Conservation (phyloP, 1,139 yeast species). For the Hansenula lynferdii region DNA sequence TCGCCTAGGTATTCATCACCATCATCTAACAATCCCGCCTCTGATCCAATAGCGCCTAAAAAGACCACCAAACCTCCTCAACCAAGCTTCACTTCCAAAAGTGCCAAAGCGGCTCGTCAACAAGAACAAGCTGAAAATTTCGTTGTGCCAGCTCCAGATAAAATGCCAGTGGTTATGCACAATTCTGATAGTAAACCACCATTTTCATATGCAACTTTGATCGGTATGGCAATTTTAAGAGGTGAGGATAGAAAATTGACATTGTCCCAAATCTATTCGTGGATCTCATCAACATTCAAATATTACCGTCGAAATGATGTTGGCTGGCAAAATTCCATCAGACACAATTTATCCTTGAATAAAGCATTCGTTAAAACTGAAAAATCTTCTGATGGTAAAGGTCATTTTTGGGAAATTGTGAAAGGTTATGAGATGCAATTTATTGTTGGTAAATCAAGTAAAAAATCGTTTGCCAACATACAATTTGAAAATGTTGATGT, state of each 20-base stretch:
- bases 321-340: constrained; percentile 70
- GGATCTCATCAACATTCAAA: constrained; percentile 87
- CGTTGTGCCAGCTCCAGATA: constrained; percentile 17
- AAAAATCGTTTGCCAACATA: constrained; percentile 25
- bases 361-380: constrained; percentile 89
- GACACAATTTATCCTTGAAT: constrained; percentile 36
- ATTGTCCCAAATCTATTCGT: constrained; percentile 82
- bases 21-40: constrained; percentile 4
- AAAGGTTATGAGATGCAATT: constrained; percentile 81
- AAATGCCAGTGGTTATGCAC: constrained; percentile 20
- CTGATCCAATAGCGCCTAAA: constrained; percentile 4
- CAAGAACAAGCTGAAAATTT: constrained; percentile 11
- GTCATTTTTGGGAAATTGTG: constrained; percentile 94
- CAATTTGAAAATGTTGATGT: constrained; percentile 5
- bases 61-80: constrained; percentile 20
- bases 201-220: constrained; percentile 87
- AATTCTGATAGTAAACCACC: constrained; percentile 63
- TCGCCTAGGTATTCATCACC: constrained; percentile 24
- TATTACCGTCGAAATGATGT: constrained; percentile 84
- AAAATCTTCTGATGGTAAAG: constrained; percentile 92
- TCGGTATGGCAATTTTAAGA: constrained; percentile 89
- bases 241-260: constrained; percentile 77
- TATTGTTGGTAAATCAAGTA: constrained; percentile 53
- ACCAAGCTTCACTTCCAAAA: constrained; percentile 16
- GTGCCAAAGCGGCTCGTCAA: constrained; percentile 2